Evolutionary conservation across 768 basidiomycete species (phyloP).

Genomic region (Pleurotus salmoneostramineus): DNA sequence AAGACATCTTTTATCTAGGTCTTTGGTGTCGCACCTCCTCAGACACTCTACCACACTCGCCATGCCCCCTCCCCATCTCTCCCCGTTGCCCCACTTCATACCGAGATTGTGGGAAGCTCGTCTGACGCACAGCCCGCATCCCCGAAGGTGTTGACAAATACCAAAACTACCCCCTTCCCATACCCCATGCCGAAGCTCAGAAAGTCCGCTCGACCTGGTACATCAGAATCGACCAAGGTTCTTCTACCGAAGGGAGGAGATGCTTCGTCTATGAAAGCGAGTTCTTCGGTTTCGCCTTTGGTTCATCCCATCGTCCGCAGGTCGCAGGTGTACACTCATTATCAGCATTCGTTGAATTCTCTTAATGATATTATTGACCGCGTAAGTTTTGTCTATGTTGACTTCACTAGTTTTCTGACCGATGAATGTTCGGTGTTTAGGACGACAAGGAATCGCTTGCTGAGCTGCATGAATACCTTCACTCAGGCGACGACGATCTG

Average conservation of each 20-base stretch:
- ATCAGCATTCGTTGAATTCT: conserved; percentile 80
- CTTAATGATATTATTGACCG: conserved; percentile 75
- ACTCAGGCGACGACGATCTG: conserved; percentile 20
- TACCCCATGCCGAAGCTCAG: conserved; percentile 41
- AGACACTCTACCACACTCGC: conserved; percentile 72
- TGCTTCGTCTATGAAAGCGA: conserved; percentile 1
- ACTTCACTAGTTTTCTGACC: conserved; percentile 5
- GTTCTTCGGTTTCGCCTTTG: conserved; percentile 12
- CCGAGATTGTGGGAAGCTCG: neutral
- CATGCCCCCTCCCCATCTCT: conserved; percentile 35
- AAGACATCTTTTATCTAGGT: conserved; percentile 41
- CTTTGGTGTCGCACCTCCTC: conserved; percentile 79
- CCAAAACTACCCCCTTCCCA: conserved; percentile 43
- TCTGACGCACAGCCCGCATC: neutral
- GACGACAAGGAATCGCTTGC: conserved; percentile 74
- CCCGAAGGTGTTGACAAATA: neutral
- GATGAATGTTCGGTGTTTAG: conserved; percentile 26
- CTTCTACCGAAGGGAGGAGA: conserved; percentile 36
- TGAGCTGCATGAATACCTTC: conserved; percentile 70
- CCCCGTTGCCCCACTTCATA: conserved; percentile 5
- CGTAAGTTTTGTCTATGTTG: conserved; percentile 38
- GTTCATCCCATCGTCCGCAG: conserved; percentile 6
- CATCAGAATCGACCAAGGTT: conserved; percentile 57
- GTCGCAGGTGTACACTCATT: conserved; percentile 59
- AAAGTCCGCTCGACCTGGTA: conserved; percentile 45